A percentile compares a stretch with the other conserved stretches of the same genome.
Conservation (phyloP, 371 early-diverging fungal species). For the Apophysomyces ossiformis region DNA sequence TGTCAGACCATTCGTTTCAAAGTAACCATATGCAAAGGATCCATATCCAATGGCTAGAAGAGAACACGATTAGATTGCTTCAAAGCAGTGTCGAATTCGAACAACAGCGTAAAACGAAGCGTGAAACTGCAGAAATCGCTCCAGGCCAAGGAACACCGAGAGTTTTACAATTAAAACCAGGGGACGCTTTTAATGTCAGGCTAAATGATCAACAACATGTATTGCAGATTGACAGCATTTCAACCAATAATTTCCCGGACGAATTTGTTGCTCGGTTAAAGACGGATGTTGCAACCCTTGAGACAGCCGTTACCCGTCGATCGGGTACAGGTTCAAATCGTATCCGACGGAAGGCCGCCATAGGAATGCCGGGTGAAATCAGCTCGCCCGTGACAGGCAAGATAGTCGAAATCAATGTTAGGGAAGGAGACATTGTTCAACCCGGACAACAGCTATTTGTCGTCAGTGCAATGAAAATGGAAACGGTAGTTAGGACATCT, state of each 20-base stretch:
- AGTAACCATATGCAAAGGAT: conserved; percentile 21
- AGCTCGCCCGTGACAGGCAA: conserved; percentile 47
- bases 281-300: conserved; percentile 19
- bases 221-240: conserved; percentile 38
- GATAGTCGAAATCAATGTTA: conserved; percentile 41
- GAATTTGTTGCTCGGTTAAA: conserved; percentile 31
- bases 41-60: conserved; percentile 34
- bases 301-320: conserved; percentile 32
- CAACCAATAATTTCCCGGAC: conserved; percentile 44
- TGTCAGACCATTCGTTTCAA: conserved; percentile 20
- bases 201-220: conserved; percentile 29
- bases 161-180: conserved; percentile 40
- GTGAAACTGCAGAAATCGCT: not conserved
- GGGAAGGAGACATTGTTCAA: conserved; percentile 31
- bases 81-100: conserved; percentile 8
- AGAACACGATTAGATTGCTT: conserved; percentile 25
- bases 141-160: not conserved
- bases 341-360: conserved; percentile 38
- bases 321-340: conserved; percentile 23
- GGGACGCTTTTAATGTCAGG: conserved; percentile 44
- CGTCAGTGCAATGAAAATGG: conserved; percentile 55
- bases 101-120: conserved; percentile 2
- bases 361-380: conserved; percentile 28
- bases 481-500: conserved; percentile 39
- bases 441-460: conserved; percentile 43